These are phyloP conservation scores for Corylus avellana DNA, from an alignment of 306 rosid species.

Conservation along the genomic window DNA sequence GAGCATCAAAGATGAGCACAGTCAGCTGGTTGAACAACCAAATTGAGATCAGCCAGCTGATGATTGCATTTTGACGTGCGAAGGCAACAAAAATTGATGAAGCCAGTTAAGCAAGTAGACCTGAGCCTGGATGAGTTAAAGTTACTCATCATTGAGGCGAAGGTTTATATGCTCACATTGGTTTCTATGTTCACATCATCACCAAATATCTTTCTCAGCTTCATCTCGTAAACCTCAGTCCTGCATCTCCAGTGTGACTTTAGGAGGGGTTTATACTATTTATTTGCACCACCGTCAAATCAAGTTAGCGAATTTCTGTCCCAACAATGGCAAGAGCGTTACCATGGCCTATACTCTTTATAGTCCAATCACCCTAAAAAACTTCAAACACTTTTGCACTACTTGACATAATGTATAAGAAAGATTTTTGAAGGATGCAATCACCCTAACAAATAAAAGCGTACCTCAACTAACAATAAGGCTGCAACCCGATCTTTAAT, in stretches of 20 bases:
- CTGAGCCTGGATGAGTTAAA: no score
- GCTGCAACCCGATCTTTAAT: slow-evolving; percentile 86
- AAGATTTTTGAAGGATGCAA: background rate
- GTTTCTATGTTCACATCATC: background rate
- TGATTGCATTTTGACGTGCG: background rate
- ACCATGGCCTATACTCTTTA: background rate
- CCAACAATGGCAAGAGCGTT: background rate
- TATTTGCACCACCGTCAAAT: background rate
- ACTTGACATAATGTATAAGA: background rate
- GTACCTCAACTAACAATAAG: slow-evolving; percentile 79
- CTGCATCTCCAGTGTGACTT: background rate
- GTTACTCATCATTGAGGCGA: no score
- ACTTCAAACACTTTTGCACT: background rate
- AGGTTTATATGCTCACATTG: background rate
- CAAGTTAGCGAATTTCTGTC: background rate
- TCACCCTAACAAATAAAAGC: slow-evolving; percentile 22
- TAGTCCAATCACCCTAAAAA: background rate
- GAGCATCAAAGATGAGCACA: background rate
- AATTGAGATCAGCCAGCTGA: background rate
- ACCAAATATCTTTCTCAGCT: background rate
- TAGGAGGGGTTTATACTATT: background rate
- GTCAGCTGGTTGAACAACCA: background rate
- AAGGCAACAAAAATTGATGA: background rate
- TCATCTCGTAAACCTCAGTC: background rate
- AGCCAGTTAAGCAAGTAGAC: background rate